These are phyloP conservation scores for Eleusine coracana DNA, from an alignment of 176 grass and related monocot genomes.

Conservation along the genomic window DNA sequence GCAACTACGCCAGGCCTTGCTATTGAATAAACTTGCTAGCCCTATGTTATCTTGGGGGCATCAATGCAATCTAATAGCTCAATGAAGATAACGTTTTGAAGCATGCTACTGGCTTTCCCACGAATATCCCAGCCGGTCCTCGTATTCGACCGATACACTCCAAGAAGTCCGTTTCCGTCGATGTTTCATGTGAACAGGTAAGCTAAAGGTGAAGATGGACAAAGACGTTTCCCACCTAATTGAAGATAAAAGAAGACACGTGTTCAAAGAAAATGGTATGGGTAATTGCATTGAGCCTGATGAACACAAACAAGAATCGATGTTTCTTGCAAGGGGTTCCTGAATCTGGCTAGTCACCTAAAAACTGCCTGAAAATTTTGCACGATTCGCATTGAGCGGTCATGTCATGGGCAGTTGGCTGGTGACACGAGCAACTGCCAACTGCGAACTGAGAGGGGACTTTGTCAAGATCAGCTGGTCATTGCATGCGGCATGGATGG, in stretches of 20 bases:
- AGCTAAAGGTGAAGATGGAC: background rate
- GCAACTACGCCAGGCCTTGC: background rate
- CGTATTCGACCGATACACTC: background rate
- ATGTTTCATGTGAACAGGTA: background rate
- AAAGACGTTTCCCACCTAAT: background rate
- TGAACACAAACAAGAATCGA: background rate
- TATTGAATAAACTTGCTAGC: background rate
- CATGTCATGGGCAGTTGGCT: conserved; percentile 7
- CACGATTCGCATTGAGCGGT: background rate
- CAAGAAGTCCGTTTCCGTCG: background rate
- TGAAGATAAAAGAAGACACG: background rate
- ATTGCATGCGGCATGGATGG: background rate
- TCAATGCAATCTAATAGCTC: conserved; percentile 19
- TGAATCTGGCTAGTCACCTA: background rate
- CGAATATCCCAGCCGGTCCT: conserved; percentile 4
- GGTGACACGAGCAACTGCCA: conserved; percentile 26
- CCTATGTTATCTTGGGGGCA: background rate
- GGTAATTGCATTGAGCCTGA: background rate
- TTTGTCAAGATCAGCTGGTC: background rate
- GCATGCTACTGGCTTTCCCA: background rate
- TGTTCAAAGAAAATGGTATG: background rate
- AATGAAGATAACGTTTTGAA: background rate
- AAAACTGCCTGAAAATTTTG: conserved; percentile 1
- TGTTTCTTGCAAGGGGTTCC: background rate
- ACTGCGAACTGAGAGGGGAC: conserved; percentile 23